Conservation (phyloP, 2,329 filamentous ascomycete species). For the Blumeriella jaapii region DNA sequence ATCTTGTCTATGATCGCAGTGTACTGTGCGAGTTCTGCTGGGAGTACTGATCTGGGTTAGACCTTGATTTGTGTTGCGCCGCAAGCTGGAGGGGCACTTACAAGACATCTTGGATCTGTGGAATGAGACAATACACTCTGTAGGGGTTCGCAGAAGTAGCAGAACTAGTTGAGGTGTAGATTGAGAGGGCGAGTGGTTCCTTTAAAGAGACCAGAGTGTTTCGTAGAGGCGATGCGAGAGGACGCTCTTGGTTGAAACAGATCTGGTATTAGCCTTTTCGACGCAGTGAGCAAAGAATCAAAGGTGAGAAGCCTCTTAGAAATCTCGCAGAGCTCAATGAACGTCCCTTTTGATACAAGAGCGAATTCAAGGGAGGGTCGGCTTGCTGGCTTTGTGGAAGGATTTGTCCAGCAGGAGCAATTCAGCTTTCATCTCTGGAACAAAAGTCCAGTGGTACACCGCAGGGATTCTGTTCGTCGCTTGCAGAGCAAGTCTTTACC, state of each 20-base stretch:
- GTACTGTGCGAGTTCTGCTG: constrained; percentile 25
- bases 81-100: constrained; percentile 6
- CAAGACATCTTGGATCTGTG: constrained; percentile 15
- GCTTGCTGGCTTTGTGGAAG: constrained; percentile 1
- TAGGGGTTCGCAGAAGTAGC: not conserved
- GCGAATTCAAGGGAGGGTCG: not conserved
- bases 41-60: constrained; percentile 19
- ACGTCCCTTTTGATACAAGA: no score
- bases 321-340: not conserved
- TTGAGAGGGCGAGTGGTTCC: not conserved
- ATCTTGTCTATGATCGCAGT: constrained; percentile 31
- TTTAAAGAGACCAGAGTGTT: not conserved
- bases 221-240: not conserved
- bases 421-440: not conserved
- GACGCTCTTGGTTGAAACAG: not conserved
- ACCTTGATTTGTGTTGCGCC: not conserved
- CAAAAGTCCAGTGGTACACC: not conserved
- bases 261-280: not conserved
- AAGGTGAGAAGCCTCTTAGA: not conserved
- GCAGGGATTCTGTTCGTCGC: not conserved
- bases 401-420: constrained; percentile 1
- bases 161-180: not conserved
- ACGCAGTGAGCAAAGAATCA: not conserved
- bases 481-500: not conserved
- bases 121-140: not conserved